phyloP scores from a whole-genome alignment of 495 filamentous ascomycete genomes.

The Thermochaetoides thermophila region DNA sequence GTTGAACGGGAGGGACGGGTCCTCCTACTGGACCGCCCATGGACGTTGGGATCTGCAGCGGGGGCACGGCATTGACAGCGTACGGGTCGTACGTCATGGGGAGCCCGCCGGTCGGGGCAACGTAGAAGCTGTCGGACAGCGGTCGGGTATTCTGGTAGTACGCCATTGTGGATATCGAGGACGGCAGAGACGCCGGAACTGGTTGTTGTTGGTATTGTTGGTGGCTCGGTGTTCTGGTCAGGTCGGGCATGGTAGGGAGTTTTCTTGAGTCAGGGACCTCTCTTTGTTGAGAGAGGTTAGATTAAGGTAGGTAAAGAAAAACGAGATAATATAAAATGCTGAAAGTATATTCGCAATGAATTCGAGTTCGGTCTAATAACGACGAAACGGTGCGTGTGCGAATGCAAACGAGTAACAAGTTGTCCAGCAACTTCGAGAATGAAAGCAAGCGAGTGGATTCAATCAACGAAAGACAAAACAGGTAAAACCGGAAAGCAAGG shows the following conservation, averaged over 20 bases:
- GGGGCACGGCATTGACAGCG: constrained; percentile 19
- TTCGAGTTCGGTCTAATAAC: too few relatives aligned
- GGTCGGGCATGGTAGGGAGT: constrained; percentile 17
- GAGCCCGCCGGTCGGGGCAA: constrained; percentile 11
- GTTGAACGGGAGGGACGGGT: constrained; percentile 20
- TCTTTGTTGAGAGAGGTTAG: neutral
- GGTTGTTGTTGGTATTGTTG: constrained; percentile 19
- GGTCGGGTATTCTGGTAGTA: constrained; percentile 16
- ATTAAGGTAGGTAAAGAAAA: too few relatives aligned
- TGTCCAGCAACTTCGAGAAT: constrained; percentile 17
- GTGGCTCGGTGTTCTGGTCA: constrained; percentile 17
- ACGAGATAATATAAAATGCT: too few relatives aligned
- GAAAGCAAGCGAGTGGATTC: constrained; percentile 9
- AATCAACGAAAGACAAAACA: constrained; percentile 16
- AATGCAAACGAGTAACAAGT: constrained; percentile 35
- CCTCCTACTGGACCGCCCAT: constrained; percentile 21
- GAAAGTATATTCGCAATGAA: too few relatives aligned
- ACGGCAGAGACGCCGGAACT: constrained; percentile 10
- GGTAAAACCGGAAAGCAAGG: constrained; percentile 13
- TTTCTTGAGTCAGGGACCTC: neutral
- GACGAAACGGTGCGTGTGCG: neutral
- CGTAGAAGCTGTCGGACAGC: constrained; percentile 16
- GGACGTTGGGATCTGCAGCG: constrained; percentile 18
- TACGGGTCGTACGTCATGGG: constrained; percentile 27
- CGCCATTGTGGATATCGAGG: constrained; percentile 13